Percentiles rank a stretch among this genome's conserved stretches.
Evolutionary conservation across 2,329 filamentous ascomycete species (phyloP).

Genomic region (Lasiodiplodia citricola): DNA sequence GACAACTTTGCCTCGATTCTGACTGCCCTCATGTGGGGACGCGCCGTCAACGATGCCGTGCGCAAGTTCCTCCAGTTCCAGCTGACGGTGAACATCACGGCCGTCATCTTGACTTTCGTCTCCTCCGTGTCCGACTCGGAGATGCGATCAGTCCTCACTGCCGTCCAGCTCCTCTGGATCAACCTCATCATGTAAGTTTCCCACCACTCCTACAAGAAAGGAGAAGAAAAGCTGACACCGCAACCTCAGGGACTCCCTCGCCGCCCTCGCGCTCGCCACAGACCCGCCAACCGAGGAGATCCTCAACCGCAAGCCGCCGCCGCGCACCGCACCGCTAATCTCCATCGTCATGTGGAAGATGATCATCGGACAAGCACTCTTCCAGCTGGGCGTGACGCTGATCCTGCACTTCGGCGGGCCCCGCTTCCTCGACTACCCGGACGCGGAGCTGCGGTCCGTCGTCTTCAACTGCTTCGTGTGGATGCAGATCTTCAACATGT

Average conservation of each 20-base stretch:
- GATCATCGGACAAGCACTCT: slow-evolving; percentile 78
- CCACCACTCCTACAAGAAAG: too few species aligned
- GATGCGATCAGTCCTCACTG: slow-evolving; percentile 77
- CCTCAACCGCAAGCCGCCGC: slow-evolving; percentile 79
- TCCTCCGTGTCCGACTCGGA: slow-evolving; percentile 77
- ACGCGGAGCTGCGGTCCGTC: slow-evolving; percentile 69
- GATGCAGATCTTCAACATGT: slow-evolving; percentile 99
- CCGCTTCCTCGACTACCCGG: slow-evolving; percentile 63
- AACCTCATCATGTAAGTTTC: slow-evolving; percentile 75
- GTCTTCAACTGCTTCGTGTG: slow-evolving; percentile 99
- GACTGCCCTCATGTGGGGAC: slow-evolving; percentile 80
- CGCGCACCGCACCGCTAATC: slow-evolving; percentile 76
- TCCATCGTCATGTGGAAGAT: slow-evolving; percentile 81
- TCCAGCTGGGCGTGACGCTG: slow-evolving; percentile 73
- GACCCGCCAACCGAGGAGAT: slow-evolving; percentile 81
- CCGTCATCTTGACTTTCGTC: slow-evolving; percentile 79
- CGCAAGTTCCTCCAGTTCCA: slow-evolving; percentile 66
- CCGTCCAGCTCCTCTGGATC: slow-evolving; percentile 89
- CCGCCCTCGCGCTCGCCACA: slow-evolving; percentile 85
- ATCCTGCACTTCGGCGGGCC: slow-evolving; percentile 73
- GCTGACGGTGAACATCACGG: slow-evolving; percentile 80
- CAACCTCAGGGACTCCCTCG: slow-evolving; percentile 66
- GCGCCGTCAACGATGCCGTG: slow-evolving; percentile 50
- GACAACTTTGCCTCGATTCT: slow-evolving; percentile 89
- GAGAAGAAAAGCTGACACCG: slow-evolving; percentile 58